These are phyloP conservation scores for Globisporangium parvum DNA, from an alignment of 352 stramenopile species.

Conservation along the genomic window DNA sequence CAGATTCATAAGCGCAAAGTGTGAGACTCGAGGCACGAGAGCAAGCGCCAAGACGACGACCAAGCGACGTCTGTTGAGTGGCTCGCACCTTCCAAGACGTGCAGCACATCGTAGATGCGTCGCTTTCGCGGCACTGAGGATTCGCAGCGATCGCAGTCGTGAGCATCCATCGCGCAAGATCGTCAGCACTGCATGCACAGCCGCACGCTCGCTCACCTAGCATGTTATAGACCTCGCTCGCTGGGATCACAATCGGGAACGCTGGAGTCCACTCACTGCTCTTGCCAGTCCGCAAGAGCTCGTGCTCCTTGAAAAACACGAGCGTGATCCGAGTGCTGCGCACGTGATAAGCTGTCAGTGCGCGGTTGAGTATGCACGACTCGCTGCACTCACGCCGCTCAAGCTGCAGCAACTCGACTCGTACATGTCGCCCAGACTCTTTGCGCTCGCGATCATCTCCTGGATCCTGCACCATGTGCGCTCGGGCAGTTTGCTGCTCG, in stretches of 20 bases:
- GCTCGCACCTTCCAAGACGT: constrained; percentile 63
- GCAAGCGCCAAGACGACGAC: background rate
- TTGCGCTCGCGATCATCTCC: constrained; percentile 29
- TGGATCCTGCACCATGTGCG: constrained; percentile 28
- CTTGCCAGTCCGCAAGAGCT: constrained; percentile 19
- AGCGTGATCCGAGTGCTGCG: constrained; percentile 43
- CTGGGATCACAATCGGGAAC: constrained; percentile 44
- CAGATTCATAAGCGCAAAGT: background rate
- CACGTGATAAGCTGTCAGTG: background rate
- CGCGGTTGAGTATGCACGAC: background rate
- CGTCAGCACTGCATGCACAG: background rate
- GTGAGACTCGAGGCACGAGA: background rate
- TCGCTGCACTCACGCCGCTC: background rate
- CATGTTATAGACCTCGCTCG: constrained; percentile 64
- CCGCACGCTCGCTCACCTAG: constrained; percentile 26
- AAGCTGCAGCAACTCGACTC: constrained; percentile 2
- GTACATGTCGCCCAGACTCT: constrained; percentile 49
- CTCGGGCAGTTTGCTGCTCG: constrained; percentile 16
- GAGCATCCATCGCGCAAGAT: background rate
- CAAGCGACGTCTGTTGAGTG: background rate
- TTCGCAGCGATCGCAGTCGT: background rate
- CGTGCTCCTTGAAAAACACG: constrained; percentile 63
- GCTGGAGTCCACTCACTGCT: constrained; percentile 3
- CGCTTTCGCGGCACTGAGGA: constrained; percentile 53
- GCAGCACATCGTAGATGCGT: constrained; percentile 70